Evolutionary conservation across 257 asterid species (phyloP).

Genomic region (Fraxinus cuspidata): DNA sequence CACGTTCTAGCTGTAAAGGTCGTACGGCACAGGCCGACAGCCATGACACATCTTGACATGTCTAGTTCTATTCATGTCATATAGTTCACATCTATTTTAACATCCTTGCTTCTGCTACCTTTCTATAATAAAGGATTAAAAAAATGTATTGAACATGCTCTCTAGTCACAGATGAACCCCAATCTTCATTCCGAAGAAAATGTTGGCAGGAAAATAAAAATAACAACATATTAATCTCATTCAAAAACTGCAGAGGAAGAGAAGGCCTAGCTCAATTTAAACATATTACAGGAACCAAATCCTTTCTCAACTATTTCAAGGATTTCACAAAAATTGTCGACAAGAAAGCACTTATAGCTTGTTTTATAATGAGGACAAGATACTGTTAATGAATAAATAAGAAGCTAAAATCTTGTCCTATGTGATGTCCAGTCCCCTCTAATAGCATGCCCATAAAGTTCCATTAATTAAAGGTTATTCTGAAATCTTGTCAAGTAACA

Average conservation of each 20-base stretch:
- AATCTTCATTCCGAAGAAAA: neutral
- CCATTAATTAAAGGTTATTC: neutral
- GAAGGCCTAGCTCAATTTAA: neutral
- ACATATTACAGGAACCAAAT: neutral
- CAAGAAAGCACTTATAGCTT: neutral
- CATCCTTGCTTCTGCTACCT: neutral
- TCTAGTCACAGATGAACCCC: neutral
- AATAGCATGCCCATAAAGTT: neutral
- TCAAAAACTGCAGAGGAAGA: neutral
- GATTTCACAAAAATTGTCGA: neutral
- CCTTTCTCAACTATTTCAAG: neutral
- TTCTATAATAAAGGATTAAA: neutral
- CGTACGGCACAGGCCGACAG: neutral
- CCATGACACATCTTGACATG: neutral
- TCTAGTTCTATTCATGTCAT: neutral
- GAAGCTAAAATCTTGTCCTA: neutral
- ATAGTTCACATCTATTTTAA: neutral
- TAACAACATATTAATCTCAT: neutral
- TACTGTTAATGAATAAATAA: neutral
- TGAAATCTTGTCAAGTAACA: slow-evolving; percentile 27
- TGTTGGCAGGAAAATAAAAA: neutral
- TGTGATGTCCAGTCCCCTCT: neutral
- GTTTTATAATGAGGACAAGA: neutral
- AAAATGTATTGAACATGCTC: neutral
- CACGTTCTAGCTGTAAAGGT: neutral